Evolutionary conservation across 305 asterid species (phyloP).

Genomic region (Plantago coronopus): DNA sequence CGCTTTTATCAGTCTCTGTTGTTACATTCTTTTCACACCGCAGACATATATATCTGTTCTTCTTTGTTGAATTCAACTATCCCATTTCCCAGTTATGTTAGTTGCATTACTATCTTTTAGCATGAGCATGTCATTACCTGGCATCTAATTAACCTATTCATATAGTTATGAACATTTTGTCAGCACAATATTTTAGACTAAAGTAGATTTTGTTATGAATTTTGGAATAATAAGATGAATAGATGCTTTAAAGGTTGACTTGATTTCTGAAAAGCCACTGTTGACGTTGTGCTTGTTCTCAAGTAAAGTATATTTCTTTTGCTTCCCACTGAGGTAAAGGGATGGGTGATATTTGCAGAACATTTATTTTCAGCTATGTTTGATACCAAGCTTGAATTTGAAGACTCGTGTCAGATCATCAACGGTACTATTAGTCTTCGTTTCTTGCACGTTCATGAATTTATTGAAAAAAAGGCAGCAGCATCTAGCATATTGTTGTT

Average conservation of each 20-base stretch:
- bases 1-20: constrained; percentile 26
- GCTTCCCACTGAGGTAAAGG: constrained; percentile 45
- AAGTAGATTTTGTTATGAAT: constrained; percentile 4
- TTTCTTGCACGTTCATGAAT: background rate
- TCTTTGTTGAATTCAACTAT: background rate
- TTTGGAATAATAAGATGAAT: constrained; percentile 7
- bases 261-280: constrained; percentile 20
- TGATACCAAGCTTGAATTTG: constrained; percentile 40
- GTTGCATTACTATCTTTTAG: background rate
- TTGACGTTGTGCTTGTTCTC: constrained; percentile 32
- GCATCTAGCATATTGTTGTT: no score
- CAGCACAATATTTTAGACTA: background rate
- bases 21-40: constrained; percentile 9
- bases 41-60: background rate
- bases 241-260: constrained; percentile 27
- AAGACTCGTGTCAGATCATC: constrained; percentile 26
- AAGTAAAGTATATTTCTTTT: constrained; percentile 41
- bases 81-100: background rate
- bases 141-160: background rate
- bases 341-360: constrained; percentile 26
- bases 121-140: background rate
- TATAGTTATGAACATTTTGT: background rate
- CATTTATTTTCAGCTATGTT: constrained; percentile 25
- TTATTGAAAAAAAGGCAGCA: no score
- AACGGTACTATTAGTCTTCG: background rate